A percentile compares a stretch with the other conserved stretches of the same genome.
These are phyloP conservation scores for Leccinum truebloodii DNA, from an alignment of 768 basidiomycete genomes.

Conservation along the genomic window DNA sequence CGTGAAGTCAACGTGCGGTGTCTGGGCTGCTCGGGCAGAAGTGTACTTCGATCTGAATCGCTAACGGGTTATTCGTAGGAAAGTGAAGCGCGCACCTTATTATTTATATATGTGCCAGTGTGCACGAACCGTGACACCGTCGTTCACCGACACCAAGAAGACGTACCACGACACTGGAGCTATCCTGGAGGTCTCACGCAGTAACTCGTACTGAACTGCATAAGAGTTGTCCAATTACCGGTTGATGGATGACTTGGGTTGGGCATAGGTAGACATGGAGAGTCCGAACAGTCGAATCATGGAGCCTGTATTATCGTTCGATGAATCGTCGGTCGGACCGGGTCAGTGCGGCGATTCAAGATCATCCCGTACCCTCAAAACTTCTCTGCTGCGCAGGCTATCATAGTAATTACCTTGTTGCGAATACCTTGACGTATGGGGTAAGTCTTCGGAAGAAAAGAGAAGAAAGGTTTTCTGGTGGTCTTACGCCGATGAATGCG, in stretches of 20 bases:
- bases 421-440: not conserved
- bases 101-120: not conserved
- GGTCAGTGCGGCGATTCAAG: slow-evolving; percentile 2
- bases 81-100: not conserved
- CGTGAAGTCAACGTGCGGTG: not conserved
- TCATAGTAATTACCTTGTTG: not conserved
- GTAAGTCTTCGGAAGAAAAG: too few relatives aligned
- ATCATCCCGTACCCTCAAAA: not conserved
- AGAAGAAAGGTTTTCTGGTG: not conserved
- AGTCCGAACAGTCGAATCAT: not conserved
- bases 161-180: not conserved
- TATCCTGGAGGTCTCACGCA: too few relatives aligned
- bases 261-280: not conserved
- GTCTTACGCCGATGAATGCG: not conserved
- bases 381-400: not conserved
- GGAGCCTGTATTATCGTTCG: too few relatives aligned
- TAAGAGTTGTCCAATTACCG: too few relatives aligned
- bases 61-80: not conserved
- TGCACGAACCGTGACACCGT: too few relatives aligned
- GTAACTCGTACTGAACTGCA: too few relatives aligned
- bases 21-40: too few relatives aligned
- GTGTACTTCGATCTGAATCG: too few relatives aligned
- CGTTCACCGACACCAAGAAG: not conserved
- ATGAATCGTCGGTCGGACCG: not conserved
- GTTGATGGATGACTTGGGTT: not conserved